Conservation (phyloP, 805 yeast species). For the Candida vartiovaarae region DNA sequence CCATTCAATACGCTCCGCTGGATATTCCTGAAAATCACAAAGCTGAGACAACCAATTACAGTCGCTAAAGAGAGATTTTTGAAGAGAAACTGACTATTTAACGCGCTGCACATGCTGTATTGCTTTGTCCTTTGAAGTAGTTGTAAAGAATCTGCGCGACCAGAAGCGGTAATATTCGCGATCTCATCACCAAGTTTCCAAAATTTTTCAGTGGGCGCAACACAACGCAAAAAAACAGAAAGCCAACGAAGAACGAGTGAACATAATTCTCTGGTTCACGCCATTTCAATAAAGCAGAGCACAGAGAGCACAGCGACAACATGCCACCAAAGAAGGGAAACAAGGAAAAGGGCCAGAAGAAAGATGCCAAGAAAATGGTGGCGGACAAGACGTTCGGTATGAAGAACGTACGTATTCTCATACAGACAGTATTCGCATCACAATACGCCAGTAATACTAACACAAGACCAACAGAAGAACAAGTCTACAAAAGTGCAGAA, state of each 20-base stretch:
- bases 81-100: too few species aligned
- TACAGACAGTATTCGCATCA: too few species aligned
- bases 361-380: constrained; percentile 56
- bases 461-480: constrained; percentile 44
- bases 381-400: constrained; percentile 93
- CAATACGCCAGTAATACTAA: constrained; percentile 4
- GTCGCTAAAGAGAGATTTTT: neutral
- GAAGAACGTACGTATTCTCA: constrained; percentile 44
- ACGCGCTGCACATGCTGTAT: too few species aligned
- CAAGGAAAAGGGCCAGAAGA: constrained; percentile 38
- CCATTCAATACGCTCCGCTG: constrained; percentile 1
- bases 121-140: too few species aligned
- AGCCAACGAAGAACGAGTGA: neutral
- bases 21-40: neutral
- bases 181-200: neutral
- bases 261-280: too few species aligned
- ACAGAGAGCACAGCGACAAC: neutral
- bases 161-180: neutral
- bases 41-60: neutral
- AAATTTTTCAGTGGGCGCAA: neutral
- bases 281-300: too few species aligned
- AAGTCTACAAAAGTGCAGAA: constrained; percentile 86
- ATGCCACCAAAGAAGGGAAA: constrained; percentile 83
- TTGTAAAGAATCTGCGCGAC: neutral
- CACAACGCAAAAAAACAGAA: neutral